A percentile compares a stretch with the other conserved stretches of the same genome.
Conservation (phyloP, 106 monocot species). For the Dendrobium catenatum region DNA sequence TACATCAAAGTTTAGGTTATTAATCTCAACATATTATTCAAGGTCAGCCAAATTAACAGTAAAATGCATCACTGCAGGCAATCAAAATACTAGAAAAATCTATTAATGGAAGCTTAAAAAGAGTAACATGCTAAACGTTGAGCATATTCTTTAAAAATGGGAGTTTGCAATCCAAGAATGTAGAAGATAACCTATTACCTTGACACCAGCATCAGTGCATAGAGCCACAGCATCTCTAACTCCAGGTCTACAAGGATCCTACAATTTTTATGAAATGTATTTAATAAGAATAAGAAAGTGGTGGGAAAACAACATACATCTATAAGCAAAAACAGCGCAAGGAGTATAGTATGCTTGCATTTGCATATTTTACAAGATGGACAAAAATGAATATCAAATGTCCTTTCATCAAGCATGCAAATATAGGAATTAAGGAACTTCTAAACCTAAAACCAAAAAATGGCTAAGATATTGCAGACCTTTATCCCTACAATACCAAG, state of each 20-base stretch:
- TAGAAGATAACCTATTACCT: constrained; percentile 35
- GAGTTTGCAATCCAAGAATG: background rate
- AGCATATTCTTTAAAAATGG: background rate
- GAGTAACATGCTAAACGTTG: background rate
- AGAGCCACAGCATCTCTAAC: constrained; percentile 69
- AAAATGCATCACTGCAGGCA: background rate
- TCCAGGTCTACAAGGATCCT: constrained; percentile 95
- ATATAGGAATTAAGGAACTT: background rate
- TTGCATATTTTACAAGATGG: background rate
- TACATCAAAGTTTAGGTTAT: background rate
- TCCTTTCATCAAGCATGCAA: background rate
- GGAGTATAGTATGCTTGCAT: background rate
- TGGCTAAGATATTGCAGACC: constrained; percentile 25
- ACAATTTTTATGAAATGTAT: background rate
- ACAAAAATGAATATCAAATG: background rate
- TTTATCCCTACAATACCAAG: constrained; percentile 83
- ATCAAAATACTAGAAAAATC: background rate
- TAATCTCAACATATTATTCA: background rate
- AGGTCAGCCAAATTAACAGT: background rate
- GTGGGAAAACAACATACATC: background rate
- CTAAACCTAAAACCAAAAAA: background rate
- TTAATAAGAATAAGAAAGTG: background rate
- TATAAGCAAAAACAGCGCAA: too few relatives aligned
- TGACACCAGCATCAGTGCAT: constrained; percentile 80
- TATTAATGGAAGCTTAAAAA: background rate